Conservation (phyloP, 306 rosid genomes). For the Cucumis sativus region DNA sequence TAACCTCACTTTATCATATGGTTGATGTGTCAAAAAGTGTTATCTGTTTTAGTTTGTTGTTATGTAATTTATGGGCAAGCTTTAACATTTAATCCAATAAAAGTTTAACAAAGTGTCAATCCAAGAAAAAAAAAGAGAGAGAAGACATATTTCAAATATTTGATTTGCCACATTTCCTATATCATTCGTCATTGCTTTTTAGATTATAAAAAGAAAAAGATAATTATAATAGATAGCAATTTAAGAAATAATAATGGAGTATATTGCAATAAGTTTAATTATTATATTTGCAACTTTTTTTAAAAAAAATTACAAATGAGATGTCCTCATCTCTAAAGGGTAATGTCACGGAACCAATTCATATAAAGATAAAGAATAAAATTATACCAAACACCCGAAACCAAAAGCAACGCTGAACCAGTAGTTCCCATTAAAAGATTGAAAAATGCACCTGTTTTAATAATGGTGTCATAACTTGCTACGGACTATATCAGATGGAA, state of each 20-base stretch:
- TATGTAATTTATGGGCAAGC: not conserved
- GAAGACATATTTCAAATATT: not conserved
- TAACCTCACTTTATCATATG: not conserved
- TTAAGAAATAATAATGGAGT: too few species aligned
- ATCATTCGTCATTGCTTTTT: not conserved
- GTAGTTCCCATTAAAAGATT: not conserved
- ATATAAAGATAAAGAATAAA: not conserved
- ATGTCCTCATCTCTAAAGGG: not conserved
- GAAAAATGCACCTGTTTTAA: not conserved
- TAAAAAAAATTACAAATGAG: not conserved
- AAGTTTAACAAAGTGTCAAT: not conserved
- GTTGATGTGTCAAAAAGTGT: not conserved
- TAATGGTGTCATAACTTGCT: constrained; percentile 61
- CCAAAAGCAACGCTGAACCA: not conserved
- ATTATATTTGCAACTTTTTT: too few species aligned
- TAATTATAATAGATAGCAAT: too few species aligned
- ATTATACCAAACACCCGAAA: not conserved
- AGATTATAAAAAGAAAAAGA: not conserved
- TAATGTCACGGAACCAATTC: not conserved
- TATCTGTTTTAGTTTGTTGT: not conserved
- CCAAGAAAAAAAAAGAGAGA: too few species aligned
- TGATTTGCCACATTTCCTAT: not conserved
- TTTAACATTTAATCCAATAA: not conserved
- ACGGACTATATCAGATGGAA: constrained; percentile 22
- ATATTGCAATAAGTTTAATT: too few species aligned